Percentiles rank a stretch among this genome's conserved stretches.
These are phyloP conservation scores for Phoma sp. DNA, from an alignment of 2,329 filamentous ascomycete genomes.

Conservation along the genomic window DNA sequence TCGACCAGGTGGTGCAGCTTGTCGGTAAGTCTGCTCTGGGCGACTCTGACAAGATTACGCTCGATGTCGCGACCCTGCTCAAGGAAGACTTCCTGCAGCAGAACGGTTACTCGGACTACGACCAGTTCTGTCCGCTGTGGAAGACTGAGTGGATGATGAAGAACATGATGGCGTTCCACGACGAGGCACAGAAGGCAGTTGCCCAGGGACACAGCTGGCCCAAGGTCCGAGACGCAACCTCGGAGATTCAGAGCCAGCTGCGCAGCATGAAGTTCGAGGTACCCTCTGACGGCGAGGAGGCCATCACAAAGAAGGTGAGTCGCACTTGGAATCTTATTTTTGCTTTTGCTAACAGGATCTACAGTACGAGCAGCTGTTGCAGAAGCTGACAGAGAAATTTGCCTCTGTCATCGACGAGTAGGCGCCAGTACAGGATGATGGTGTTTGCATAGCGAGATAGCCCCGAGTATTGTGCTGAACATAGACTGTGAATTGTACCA, in stretches of 20 bases:
- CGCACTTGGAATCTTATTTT: background rate
- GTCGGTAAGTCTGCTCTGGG: constrained; percentile 97
- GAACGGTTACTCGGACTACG: constrained; percentile 98
- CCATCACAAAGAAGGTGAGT: constrained; percentile 80
- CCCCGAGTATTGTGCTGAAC: constrained; percentile 30
- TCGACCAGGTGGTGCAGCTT: constrained; percentile 97
- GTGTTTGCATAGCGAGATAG: constrained; percentile 36
- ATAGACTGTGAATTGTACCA: constrained; percentile 39
- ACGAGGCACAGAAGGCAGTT: constrained; percentile 95
- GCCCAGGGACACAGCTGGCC: constrained; percentile 88
- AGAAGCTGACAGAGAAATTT: constrained; percentile 96
- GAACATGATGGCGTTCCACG: constrained; percentile 97
- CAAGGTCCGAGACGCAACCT: constrained; percentile 90
- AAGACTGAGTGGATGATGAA: constrained; percentile 99
- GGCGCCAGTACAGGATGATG: constrained; percentile 21
- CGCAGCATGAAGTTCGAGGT: constrained; percentile 97
- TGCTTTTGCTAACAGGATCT: constrained; percentile 47
- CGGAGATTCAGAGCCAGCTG: constrained; percentile 82
- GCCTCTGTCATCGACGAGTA: constrained; percentile 96
- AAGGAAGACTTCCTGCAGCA: constrained; percentile 99
- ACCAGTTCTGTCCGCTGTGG: constrained; percentile 99
- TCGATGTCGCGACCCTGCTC: constrained; percentile 87
- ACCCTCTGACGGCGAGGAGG: constrained; percentile 82
- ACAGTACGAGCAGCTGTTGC: constrained; percentile 89
- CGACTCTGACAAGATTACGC: constrained; percentile 96